phyloP scores from a whole-genome alignment of 2,329 filamentous ascomycete genomes.

The Colletotrichum orbiculare region DNA sequence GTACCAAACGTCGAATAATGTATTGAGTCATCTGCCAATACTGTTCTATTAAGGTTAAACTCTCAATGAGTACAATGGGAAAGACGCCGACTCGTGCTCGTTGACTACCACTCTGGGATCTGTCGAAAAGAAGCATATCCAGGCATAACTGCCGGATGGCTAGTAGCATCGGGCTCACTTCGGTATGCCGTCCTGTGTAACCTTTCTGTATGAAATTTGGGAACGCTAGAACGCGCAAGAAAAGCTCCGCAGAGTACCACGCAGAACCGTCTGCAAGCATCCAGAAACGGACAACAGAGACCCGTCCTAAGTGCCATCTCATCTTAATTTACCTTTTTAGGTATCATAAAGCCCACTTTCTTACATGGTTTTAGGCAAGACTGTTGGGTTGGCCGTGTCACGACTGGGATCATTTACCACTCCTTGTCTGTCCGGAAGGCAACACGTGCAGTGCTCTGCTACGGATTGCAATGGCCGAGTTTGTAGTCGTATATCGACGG shows the following conservation, averaged over 20 bases:
- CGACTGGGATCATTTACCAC: too few species aligned
- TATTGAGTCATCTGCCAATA: too few species aligned
- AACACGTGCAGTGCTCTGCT: not conserved
- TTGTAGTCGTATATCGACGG: too few species aligned
- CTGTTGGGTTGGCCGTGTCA: not conserved
- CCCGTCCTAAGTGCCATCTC: not conserved
- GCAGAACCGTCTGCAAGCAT: not conserved
- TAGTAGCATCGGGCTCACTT: not conserved
- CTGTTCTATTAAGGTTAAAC: too few species aligned
- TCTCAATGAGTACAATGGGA: too few species aligned
- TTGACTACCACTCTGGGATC: too few species aligned
- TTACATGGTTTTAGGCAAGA: not conserved
- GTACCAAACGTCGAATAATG: too few species aligned
- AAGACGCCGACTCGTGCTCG: too few species aligned
- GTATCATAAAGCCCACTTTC: not conserved
- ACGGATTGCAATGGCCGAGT: too few species aligned
- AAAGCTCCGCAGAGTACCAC: slow-evolving; percentile 6
- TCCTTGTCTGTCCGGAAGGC: too few species aligned
- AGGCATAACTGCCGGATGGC: not conserved
- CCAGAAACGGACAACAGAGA: not conserved
- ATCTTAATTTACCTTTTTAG: not conserved
- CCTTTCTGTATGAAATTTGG: not conserved
- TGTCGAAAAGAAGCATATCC: too few species aligned
- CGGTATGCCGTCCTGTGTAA: not conserved
- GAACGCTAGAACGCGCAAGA: not conserved